These are phyloP conservation scores for Colletotrichum camelliae DNA, from an alignment of 2,329 filamentous ascomycete genomes.

Conservation along the genomic window DNA sequence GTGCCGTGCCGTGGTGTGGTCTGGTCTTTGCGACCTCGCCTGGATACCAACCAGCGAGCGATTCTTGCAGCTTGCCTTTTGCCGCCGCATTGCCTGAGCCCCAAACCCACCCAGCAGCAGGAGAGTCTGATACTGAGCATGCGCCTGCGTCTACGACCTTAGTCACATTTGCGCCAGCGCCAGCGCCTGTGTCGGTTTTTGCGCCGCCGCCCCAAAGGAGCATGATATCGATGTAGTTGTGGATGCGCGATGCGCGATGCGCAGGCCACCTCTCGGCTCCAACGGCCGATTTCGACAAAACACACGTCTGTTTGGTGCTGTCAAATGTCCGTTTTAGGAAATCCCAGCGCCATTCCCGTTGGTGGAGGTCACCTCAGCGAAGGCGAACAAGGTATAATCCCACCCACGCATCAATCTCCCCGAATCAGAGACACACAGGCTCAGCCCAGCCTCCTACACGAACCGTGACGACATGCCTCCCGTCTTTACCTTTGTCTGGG, in stretches of 20 bases:
- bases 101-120: background rate
- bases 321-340: constrained; percentile 13
- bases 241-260: background rate
- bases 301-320: constrained; percentile 9
- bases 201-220: background rate
- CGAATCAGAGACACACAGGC: constrained; percentile 10
- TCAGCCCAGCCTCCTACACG: constrained; percentile 13
- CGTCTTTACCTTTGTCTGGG: constrained; percentile 1
- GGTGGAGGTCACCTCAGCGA: background rate
- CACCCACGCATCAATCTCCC: background rate
- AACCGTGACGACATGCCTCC: constrained; percentile 19
- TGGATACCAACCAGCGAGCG: background rate
- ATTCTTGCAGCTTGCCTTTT: constrained; percentile 2
- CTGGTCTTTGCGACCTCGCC: background rate
- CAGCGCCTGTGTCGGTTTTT: background rate
- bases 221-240: background rate
- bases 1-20: background rate
- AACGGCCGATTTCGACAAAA: background rate
- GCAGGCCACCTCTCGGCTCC: background rate
- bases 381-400: background rate
- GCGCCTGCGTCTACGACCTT: background rate
- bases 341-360: constrained; percentile 14
- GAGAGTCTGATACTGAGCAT: background rate
- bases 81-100: constrained; percentile 6
- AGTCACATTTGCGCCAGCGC: background rate